A percentile compares a stretch with the other conserved stretches of the same genome.
These are phyloP conservation scores for Monosporascus sp. DNA, from an alignment of 2,329 filamentous ascomycete species.

Conservation along the genomic window DNA sequence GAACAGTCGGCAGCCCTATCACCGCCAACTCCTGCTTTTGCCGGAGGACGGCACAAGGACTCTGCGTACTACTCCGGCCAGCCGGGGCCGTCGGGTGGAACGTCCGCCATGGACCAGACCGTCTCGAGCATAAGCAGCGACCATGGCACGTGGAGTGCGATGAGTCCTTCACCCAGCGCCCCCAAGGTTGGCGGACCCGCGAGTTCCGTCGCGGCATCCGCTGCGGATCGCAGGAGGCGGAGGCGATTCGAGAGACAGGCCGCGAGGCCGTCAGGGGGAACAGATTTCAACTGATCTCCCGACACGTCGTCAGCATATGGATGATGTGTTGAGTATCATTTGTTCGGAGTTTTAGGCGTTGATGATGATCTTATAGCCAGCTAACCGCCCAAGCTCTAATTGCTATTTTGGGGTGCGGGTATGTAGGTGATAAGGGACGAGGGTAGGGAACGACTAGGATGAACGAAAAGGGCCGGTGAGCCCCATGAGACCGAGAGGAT, in stretches of 20 bases:
- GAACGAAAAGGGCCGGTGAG: not conserved
- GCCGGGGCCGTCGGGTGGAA: conserved; percentile 35
- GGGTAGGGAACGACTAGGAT: not conserved
- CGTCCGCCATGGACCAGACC: conserved; percentile 34
- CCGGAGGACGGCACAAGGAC: conserved; percentile 50
- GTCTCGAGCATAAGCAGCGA: conserved; percentile 41
- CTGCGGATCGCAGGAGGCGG: conserved; percentile 48
- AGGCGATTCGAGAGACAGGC: conserved; percentile 50
- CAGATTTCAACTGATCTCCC: conserved; percentile 13
- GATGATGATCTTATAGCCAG: no score
- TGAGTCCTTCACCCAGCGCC: conserved; percentile 42
- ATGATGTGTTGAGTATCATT: conserved; percentile 1
- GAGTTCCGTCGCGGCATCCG: conserved; percentile 32
- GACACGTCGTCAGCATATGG: not conserved
- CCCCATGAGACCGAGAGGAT: no score
- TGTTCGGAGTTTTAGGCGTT: not conserved
- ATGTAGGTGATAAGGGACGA: no score
- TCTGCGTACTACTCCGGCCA: conserved; percentile 56
- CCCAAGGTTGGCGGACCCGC: conserved; percentile 27
- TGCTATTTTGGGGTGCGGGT: no score
- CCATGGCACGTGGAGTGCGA: conserved; percentile 46
- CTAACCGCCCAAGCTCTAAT: no score
- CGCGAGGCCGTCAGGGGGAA: conserved; percentile 23
- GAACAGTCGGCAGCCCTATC: conserved; percentile 40
- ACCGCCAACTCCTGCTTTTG: conserved; percentile 53